Conservation (phyloP, 2,329 filamentous ascomycete species). For the Aureobasidium leucospermi region DNA sequence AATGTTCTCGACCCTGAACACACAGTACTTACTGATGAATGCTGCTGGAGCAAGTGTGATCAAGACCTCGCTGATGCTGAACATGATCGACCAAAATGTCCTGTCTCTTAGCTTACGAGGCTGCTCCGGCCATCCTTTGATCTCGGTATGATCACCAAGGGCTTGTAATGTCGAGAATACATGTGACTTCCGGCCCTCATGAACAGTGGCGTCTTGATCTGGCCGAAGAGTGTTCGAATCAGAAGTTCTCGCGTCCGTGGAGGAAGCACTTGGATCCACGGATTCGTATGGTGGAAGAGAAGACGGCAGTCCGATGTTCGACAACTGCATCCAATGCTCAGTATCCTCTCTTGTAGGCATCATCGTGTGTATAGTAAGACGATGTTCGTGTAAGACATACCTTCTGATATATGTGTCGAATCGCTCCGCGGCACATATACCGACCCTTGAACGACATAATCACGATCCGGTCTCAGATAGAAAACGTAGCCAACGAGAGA, state of each 20-base stretch:
- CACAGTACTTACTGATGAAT: slow-evolving; percentile 26
- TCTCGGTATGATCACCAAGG: background rate
- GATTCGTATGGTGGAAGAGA: background rate
- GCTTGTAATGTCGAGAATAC: background rate
- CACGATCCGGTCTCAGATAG: background rate
- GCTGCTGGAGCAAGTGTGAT: slow-evolving; percentile 27
- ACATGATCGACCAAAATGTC: background rate
- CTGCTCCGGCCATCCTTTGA: slow-evolving; percentile 13
- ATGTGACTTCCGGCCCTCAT: background rate
- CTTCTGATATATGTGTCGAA: background rate
- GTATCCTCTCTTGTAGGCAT: background rate
- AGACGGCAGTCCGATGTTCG: background rate
- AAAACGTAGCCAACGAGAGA: background rate
- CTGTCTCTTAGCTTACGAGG: slow-evolving; percentile 9
- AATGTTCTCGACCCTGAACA: background rate
- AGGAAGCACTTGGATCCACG: background rate
- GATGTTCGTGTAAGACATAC: background rate
- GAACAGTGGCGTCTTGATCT: too few species aligned
- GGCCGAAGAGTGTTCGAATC: background rate
- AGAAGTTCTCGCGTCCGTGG: background rate
- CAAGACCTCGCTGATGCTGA: slow-evolving; percentile 22
- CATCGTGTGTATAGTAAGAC: background rate
- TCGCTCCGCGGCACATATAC: background rate
- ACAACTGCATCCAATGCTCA: background rate
- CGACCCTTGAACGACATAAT: background rate